Base-by-base conservation (phyloP, 192 early-diverging fungal genomes). In the Phlyctochytrium arcticum region DNA sequence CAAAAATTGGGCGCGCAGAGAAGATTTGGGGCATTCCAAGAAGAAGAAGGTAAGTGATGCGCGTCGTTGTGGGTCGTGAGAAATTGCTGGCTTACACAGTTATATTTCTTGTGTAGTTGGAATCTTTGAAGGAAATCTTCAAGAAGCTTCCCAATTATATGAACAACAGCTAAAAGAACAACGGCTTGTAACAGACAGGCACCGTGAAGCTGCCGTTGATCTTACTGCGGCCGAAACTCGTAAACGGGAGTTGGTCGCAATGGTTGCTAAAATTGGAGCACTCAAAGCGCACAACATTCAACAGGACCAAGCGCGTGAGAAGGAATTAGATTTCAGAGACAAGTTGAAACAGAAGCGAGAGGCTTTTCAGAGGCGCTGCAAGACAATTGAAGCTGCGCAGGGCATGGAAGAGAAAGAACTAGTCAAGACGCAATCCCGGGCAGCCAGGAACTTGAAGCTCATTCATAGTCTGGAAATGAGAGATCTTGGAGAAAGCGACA, bases 391-490 rank as follows among this genome's bases (percentile, higher is more conserved):
- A 39, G 49, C 36, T 21, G 24, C 50, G 32, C 67, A 69, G 26
- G 29, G 19, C 17, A 33, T 8, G 19, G 67, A 69, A 24, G 36
- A 58, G 17, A 34, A 61, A 21, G 66, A 58, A 12, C 42, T 69
- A 12, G 21, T 53, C 27, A 33, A 5, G 0, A 33, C 57, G 1
- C 65, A 67, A 27, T 39, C 10, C 29, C 65, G 65, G 12, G 21
- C 50, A 23, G 19, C 57, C 6, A 32, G 21, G 15, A 69, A 69
- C 44, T 34, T 69, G 21, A 61, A 56, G 23, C 6, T 54, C 12
- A 42, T 69, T 30, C 57, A 69, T 17, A 4, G 47, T 24, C 67
- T 69, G 15, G 67, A 69, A 50, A 19, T 69, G 58, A 44, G 67
- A 9, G 57, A 36, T 5, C 37, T 69, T 29, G 9, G 23, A 27